Evolutionary conservation across 148 eudicot genomes (phyloP), one percentile per base, ranked within the genome.

Genomic region (Cornus controversa): DNA sequence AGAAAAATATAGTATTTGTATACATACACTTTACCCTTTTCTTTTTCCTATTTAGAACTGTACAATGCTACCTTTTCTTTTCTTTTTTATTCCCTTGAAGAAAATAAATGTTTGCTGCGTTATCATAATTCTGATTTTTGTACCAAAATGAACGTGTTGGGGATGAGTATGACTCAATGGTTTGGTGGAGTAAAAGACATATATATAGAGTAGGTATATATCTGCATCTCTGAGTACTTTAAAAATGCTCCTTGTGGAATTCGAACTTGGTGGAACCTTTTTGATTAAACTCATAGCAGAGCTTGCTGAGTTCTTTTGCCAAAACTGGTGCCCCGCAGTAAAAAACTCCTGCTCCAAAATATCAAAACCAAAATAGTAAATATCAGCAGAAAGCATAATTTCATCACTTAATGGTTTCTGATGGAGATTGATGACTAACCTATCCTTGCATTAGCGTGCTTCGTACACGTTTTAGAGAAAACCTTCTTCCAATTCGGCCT

Each of bases 401-500:
- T 2, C 4, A 3, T 65, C 5, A 27, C 36, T 53, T 53, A 22
- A 14, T 0, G 36, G n/a, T n/a, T 14, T 22, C 62, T 18, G 15
- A 24, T 63, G 24, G 20, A 58, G 28, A 80, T 62, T 25, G 31
- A 50, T 25, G 26, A 50, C 85, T 85, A 67, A 96, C 99, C 99
- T 88, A 96, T 92, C 64, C 90, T 90, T 57, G 93, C 91, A 74
- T 91, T 93, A 25, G 95, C 89, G 77, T 96, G 99, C 78, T 96
- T 93, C 54, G 95, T 79, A 69, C 91, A 90, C 54, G 87, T 72
- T 78, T 86, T 92, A 5, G 95, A 86, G 37, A 92, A 79, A 20
- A 96, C 98, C 80, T 90, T 96, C 87, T 92, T 93, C 99, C 99
- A 93, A 67, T 96, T 93, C 70, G 99, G 99, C 85, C 85, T 96